Base-by-base conservation (phyloP, 225 moss, liverwort and hornwort species). In the Takakia lepidozioides region DNA sequence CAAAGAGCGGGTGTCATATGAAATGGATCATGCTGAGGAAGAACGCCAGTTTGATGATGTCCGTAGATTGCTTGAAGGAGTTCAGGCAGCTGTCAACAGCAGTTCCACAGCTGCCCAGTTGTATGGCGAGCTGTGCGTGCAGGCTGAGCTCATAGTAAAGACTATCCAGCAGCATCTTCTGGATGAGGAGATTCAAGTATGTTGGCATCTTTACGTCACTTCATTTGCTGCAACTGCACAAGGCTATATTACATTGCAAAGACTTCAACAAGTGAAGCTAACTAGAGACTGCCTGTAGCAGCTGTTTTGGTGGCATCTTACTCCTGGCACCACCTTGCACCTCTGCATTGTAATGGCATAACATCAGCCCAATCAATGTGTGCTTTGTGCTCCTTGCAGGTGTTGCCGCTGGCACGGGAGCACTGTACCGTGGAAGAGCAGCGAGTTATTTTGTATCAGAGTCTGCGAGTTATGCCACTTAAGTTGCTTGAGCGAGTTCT, bases 371-470 rank as follows among this genome's bases (percentile, higher is more conserved):
- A n/a, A n/a, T n/a, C n/a, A n/a, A n/a, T n/a, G n/a, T n/a, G n/a
- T n/a, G n/a, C n/a, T n/a, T n/a, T n/a, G n/a, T n/a, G n/a, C n/a
- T n/a, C n/a, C n/a, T n/a, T n/a, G n/a, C n/a, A n/a, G n/a, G n/a
- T n/a, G 29, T 64, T 93, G 34, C 89, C 73, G 47, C 64, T 93
- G 55, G 82, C 68, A 43, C 86, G 70, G 40, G 67, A 84, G 61
- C 74, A 89, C 58, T 89, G 80, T 52, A 93, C 83, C 60, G 86
- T 79, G 56, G 89, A 89, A 67, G 93, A 93, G 62, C 93, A 93
- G 58, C 93, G 89, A 34, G 71, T 61, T 43, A 71, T 93, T 60
- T 61, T 93, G 56, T 93, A 93, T 58, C 83, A 93, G 69, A 86
- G 93, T 56, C 59, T 93, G 32, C 75, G 93, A 49, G 93, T 86